These are phyloP conservation scores for Coleophoma eucalyptorum DNA, from an alignment of 2,329 filamentous ascomycete genomes.

Conservation along the genomic window DNA sequence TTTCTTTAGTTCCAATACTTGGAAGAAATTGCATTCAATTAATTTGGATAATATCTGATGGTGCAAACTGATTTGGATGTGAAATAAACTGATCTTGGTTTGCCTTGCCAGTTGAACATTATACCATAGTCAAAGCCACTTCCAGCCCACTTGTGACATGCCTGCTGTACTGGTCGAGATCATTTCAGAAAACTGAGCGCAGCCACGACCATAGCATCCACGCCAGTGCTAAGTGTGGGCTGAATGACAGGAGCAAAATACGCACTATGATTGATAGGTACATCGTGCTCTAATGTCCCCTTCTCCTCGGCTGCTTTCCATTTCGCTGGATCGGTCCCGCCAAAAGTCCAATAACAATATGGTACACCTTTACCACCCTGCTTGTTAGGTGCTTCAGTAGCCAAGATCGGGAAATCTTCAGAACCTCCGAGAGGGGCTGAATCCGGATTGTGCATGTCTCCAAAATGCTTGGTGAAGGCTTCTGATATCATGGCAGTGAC, in stretches of 20 bases:
- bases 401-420: slow-evolving; percentile 41
- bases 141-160: no score
- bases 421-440: slow-evolving; percentile 9
- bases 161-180: not conserved
- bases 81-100: no score
- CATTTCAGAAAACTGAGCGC: slow-evolving; percentile 41
- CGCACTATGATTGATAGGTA: slow-evolving; percentile 57
- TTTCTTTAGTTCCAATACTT: no score
- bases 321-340: slow-evolving; percentile 42
- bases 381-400: slow-evolving; percentile 26
- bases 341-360: slow-evolving; percentile 52
- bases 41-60: no score
- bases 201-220: slow-evolving; percentile 46
- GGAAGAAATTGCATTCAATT: no score
- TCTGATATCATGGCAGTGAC: slow-evolving; percentile 8
- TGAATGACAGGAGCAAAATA: slow-evolving; percentile 55
- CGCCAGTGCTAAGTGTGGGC: slow-evolving; percentile 50
- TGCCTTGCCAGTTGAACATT: no score
- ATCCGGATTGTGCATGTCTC: slow-evolving; percentile 7
- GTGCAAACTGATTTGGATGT: no score
- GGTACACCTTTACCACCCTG: slow-evolving; percentile 36
- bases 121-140: no score
- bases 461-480: slow-evolving; percentile 16
- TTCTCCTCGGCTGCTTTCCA: slow-evolving; percentile 46
- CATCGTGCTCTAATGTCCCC: slow-evolving; percentile 37